A percentile compares a stretch with the other conserved stretches of the same genome.
phyloP scores from a whole-genome alignment of 768 basidiomycete species.

The Tubosaeta brunneosetosa region DNA sequence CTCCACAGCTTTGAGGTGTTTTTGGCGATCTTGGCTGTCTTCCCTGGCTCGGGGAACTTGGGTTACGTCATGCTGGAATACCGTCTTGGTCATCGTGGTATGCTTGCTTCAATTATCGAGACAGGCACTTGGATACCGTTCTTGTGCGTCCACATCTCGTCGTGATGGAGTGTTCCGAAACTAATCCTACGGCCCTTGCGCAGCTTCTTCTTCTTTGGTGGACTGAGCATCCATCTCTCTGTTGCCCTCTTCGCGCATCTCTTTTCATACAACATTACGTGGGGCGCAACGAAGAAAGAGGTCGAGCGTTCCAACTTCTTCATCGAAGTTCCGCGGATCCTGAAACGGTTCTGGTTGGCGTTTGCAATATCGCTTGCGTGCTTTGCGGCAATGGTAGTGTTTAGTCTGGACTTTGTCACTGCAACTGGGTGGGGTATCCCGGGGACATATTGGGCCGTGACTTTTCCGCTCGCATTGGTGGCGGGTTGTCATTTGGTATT shows the following conservation, averaged over 20 bases:
- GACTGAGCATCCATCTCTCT: constrained; percentile 49
- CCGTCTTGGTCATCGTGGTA: constrained; percentile 45
- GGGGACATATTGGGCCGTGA: constrained; percentile 64
- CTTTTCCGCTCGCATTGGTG: constrained; percentile 69
- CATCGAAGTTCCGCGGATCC: constrained; percentile 81
- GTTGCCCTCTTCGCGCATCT: constrained; percentile 54
- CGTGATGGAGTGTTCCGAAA: neutral
- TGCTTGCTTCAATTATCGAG: constrained; percentile 19
- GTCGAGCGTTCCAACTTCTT: constrained; percentile 89
- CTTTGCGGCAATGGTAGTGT: constrained; percentile 52
- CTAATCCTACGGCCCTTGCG: neutral
- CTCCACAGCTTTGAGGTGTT: constrained; percentile 77
- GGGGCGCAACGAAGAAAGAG: constrained; percentile 71
- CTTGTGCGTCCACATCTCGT: constrained; percentile 24
- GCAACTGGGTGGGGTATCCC: constrained; percentile 63
- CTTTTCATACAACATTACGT: constrained; percentile 56
- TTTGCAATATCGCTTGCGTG: constrained; percentile 50
- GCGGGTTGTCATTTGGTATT: constrained; percentile 65
- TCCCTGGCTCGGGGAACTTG: constrained; percentile 67
- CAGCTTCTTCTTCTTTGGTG: constrained; percentile 53
- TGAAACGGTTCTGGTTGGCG: constrained; percentile 71
- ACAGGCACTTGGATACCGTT: constrained; percentile 30
- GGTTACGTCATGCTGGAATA: constrained; percentile 72
- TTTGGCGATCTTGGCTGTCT: constrained; percentile 67
- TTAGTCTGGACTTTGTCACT: constrained; percentile 45